phyloP scores from a whole-genome alignment of 1,284 basidiomycete genomes.

The Ganoderma meredithae region DNA sequence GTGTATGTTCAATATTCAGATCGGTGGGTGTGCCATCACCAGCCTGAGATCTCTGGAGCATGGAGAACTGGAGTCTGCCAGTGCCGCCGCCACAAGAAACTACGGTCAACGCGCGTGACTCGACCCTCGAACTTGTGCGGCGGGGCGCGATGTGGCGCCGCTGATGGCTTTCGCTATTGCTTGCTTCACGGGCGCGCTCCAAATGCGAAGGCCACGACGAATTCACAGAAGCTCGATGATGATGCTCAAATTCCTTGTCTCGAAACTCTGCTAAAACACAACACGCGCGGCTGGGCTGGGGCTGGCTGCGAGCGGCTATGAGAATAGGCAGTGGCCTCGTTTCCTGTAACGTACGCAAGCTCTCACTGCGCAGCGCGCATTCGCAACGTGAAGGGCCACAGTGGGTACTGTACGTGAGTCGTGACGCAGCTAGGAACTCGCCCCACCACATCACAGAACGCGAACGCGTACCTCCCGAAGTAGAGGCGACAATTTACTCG shows the following conservation, averaged over 20 bases:
- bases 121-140: too few relatives aligned
- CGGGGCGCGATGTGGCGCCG: background rate
- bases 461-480: background rate
- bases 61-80: too few relatives aligned
- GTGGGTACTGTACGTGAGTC: background rate
- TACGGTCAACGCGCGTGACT: too few relatives aligned
- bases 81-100: too few relatives aligned
- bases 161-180: background rate
- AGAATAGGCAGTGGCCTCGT: background rate
- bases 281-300: background rate
- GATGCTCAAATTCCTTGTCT: background rate
- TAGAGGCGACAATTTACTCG: background rate
- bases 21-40: background rate
- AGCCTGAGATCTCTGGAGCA: too few relatives aligned
- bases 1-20: background rate
- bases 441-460: background rate
- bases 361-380: background rate
- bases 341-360: background rate
- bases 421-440: background rate
- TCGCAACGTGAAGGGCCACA: background rate
- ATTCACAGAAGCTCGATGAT: background rate
- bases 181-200: background rate
- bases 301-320: background rate
- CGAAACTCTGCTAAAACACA: background rate
- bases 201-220: background rate